Base-by-base conservation (phyloP, 148 eudicot species). In the Rhododendron williamsianum region DNA sequence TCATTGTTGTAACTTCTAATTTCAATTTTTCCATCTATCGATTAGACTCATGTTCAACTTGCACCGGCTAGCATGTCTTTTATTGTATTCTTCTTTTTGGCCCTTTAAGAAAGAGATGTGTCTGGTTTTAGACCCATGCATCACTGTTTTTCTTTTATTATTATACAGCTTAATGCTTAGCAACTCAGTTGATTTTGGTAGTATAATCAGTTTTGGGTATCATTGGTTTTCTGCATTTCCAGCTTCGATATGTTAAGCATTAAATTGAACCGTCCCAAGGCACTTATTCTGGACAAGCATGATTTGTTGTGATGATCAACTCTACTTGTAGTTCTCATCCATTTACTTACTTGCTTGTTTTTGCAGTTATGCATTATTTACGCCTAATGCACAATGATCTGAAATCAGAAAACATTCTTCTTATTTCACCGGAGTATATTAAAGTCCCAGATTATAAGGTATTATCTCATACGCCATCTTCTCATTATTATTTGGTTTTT, bases 341-440 rank as follows among this genome's bases (percentile, higher is more conserved):
- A 25, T 54, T 54, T 77, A 21, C n/a, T n/a, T n/a, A n/a, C 81
- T 46, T 80, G 60, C 72, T 85, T 86, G 46, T 48, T 81, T 83
- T 84, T 91, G 91, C 90, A 92, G 92, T 90, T 89, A 92, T 92
- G 93, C 92, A 92, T 84, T 91, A 92, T 87, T 86, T 92, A 48
- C 92, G 89, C 84, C 87, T 92, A 78, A 92, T 92, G 82, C 93
- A 92, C 87, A 92, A 92, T 45, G 93, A 92, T 85, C 78, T 92
- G 88, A 92, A 92, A 82, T 91, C 92, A 63, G 93, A 92, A 88
- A 92, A 92, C 69, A 88, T 92, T 82, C 93, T n/a, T n/a, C n/a
- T 92, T 84, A 91, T 90, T 71, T 90, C 91, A 27, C 76, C 92
- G 11, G 93, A 92, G 30, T 89, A 87, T 82, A 84, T 92, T 35